Percentiles rank a stretch among this genome's conserved stretches.
These are phyloP conservation scores for Colletotrichum abscissum DNA, from an alignment of 2,329 filamentous ascomycete genomes.

Conservation along the genomic window DNA sequence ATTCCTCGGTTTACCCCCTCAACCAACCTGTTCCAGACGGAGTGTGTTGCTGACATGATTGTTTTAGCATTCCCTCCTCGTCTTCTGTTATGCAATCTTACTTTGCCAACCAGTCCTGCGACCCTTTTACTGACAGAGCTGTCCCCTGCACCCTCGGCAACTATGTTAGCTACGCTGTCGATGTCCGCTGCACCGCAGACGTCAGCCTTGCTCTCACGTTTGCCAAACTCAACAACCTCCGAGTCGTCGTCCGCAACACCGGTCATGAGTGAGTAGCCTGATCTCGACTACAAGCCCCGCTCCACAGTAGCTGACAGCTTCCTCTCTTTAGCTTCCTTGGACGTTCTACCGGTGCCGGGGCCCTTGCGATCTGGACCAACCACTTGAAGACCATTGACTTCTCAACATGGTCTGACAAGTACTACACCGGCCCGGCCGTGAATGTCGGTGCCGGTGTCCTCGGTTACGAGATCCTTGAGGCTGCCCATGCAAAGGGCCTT, in stretches of 20 bases:
- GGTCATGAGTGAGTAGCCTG: constrained; percentile 42
- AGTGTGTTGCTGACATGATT: constrained; percentile 17
- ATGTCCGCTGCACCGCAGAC: constrained; percentile 44
- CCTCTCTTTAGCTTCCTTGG: constrained; percentile 41
- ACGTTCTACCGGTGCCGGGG: constrained; percentile 50
- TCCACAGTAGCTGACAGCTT: neutral
- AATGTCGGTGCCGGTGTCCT: constrained; percentile 65
- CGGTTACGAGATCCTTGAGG: constrained; percentile 56
- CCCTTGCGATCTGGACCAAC: constrained; percentile 52
- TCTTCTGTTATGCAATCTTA: constrained; percentile 55
- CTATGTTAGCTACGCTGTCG: constrained; percentile 55
- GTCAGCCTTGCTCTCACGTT: constrained; percentile 47
- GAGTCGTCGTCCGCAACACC: constrained; percentile 49
- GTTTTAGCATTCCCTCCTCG: constrained; percentile 46
- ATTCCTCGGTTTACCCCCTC: neutral
- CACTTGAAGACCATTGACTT: constrained; percentile 54
- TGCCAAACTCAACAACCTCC: constrained; percentile 47
- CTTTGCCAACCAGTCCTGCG: constrained; percentile 51
- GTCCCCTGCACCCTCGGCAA: constrained; percentile 57
- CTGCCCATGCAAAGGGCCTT: constrained; percentile 44
- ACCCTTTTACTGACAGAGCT: constrained; percentile 50
- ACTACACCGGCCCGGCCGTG: constrained; percentile 63
- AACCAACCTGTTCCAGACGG: neutral
- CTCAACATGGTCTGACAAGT: constrained; percentile 47
- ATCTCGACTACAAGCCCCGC: neutral